These are phyloP conservation scores for Pyricularia pennisetigena DNA, from an alignment of 2,329 filamentous ascomycete species.

Conservation along the genomic window DNA sequence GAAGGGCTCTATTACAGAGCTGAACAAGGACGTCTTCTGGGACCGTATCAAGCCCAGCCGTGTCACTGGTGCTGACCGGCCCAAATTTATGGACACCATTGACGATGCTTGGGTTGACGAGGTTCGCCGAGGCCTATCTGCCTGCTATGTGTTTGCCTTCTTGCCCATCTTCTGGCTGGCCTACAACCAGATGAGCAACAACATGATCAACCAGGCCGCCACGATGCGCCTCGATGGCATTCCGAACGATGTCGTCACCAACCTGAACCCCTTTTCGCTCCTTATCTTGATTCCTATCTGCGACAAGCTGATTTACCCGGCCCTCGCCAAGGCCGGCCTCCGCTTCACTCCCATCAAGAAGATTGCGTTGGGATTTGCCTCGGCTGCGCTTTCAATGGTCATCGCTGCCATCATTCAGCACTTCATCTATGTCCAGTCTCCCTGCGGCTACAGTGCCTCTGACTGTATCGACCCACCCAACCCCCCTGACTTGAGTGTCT, in stretches of 20 bases:
- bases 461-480: slow-evolving; percentile 28
- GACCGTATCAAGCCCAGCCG: slow-evolving; percentile 52
- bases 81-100: slow-evolving; percentile 52
- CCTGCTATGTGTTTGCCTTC: slow-evolving; percentile 61
- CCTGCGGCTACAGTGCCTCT: slow-evolving; percentile 39
- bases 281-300: slow-evolving; percentile 66
- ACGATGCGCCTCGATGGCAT: slow-evolving; percentile 59
- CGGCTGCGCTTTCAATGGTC: slow-evolving; percentile 50
- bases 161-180: slow-evolving; percentile 53
- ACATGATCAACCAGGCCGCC: slow-evolving; percentile 52
- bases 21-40: slow-evolving; percentile 28
- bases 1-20: slow-evolving; percentile 42
- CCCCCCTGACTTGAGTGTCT: slow-evolving; percentile 44
- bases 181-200: slow-evolving; percentile 35
- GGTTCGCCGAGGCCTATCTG: slow-evolving; percentile 57
- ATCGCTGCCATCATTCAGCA: slow-evolving; percentile 43
- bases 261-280: slow-evolving; percentile 64
- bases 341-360: slow-evolving; percentile 67
- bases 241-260: slow-evolving; percentile 67
- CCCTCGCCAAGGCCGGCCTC: slow-evolving; percentile 52
- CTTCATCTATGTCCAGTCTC: slow-evolving; percentile 52
- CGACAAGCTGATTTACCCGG: slow-evolving; percentile 59
- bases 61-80: slow-evolving; percentile 44
- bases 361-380: slow-evolving; percentile 60
- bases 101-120: slow-evolving; percentile 20